Percentiles rank a stretch among this genome's conserved stretches.
Conservation (phyloP, 1,284 basidiomycete species). For the Polyporus tsugae region DNA sequence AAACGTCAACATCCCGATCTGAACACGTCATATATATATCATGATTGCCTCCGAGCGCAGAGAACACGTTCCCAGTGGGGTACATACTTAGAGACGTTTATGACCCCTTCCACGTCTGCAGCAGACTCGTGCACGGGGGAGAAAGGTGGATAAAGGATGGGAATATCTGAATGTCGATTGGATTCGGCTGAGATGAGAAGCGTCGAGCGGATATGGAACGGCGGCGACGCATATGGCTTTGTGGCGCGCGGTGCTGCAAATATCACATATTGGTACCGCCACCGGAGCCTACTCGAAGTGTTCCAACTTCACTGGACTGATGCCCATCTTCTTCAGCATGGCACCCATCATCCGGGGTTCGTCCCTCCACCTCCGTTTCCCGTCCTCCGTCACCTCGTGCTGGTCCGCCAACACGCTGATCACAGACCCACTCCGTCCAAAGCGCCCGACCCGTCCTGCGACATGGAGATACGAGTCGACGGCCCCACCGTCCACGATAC, state of each 20-base stretch:
- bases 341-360: conserved; percentile 53
- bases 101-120: background rate
- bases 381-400: conserved; percentile 40
- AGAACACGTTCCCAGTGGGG: background rate
- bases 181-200: background rate
- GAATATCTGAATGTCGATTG: background rate
- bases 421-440: conserved; percentile 70
- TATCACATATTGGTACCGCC: conserved; percentile 14
- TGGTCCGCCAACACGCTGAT: conserved; percentile 61
- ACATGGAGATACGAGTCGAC: conserved; percentile 73
- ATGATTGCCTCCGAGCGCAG: background rate
- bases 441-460: conserved; percentile 79
- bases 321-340: conserved; percentile 56
- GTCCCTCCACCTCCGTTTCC: conserved; percentile 41
- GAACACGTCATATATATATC: background rate
- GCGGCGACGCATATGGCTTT: conserved; percentile 2
- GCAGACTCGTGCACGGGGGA: background rate
- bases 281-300: conserved; percentile 53
- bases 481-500: conserved; percentile 59
- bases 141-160: background rate
- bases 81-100: background rate
- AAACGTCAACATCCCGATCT: background rate
- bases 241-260: conserved; percentile 10
- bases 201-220: conserved; percentile 6
- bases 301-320: conserved; percentile 44